Evolutionary conservation across 2,329 filamentous ascomycete genomes (phyloP).

Genomic region (Penicillium sp.): DNA sequence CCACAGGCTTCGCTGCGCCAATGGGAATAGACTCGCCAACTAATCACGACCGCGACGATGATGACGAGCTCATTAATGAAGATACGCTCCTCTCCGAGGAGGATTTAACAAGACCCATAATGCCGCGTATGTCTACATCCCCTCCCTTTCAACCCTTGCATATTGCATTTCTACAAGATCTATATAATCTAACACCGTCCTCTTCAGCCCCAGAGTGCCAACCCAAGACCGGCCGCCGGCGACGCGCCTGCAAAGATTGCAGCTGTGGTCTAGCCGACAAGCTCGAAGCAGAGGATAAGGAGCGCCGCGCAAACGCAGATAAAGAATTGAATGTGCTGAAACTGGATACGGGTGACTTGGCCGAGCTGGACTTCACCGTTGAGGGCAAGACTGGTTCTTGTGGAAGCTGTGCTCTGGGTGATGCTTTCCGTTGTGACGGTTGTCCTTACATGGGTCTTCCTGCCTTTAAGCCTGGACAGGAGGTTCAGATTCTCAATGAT

Average conservation of each 20-base stretch:
- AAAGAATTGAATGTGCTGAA: slow-evolving; percentile 56
- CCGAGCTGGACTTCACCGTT: slow-evolving; percentile 90
- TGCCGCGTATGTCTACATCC: slow-evolving; percentile 66
- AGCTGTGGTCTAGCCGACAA: slow-evolving; percentile 87
- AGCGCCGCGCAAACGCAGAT: slow-evolving; percentile 65
- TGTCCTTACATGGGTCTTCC: slow-evolving; percentile 89
- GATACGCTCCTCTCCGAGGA: slow-evolving; percentile 81
- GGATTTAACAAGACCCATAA: slow-evolving; percentile 73
- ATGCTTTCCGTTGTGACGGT: slow-evolving; percentile 75
- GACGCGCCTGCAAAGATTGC: slow-evolving; percentile 96
- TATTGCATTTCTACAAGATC: background rate
- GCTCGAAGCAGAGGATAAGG: slow-evolving; percentile 79
- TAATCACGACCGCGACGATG: slow-evolving; percentile 55
- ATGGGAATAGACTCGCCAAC: slow-evolving; percentile 41
- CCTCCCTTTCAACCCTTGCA: background rate
- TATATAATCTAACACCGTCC: slow-evolving; percentile 12
- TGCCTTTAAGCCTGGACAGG: slow-evolving; percentile 94
- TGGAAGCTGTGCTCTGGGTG: slow-evolving; percentile 88
- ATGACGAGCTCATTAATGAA: slow-evolving; percentile 90
- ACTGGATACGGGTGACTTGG: slow-evolving; percentile 73
- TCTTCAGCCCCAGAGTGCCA: slow-evolving; percentile 74
- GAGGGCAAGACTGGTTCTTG: slow-evolving; percentile 94
- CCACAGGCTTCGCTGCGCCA: slow-evolving; percentile 41
- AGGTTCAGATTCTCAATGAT: slow-evolving; percentile 84
- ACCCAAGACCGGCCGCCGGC: slow-evolving; percentile 75